Evolutionary conservation across 345 rosid genomes (phyloP).

Genomic region (Cardamine resedifolia): DNA sequence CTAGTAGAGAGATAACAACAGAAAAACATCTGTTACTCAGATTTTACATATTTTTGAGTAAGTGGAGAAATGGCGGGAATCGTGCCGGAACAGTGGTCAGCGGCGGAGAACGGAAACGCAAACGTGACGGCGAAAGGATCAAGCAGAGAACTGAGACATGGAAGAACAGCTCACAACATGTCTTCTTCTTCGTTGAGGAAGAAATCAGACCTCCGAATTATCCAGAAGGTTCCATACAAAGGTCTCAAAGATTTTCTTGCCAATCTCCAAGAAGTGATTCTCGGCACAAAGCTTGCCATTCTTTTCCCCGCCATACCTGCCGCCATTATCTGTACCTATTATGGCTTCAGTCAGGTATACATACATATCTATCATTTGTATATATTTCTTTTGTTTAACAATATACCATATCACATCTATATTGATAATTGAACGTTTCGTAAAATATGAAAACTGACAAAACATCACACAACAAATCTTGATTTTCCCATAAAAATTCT

Average conservation of each 20-base stretch:
- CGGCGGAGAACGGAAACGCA: constrained; percentile 32
- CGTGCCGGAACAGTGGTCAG: constrained; percentile 30
- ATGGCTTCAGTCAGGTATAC: constrained; percentile 58
- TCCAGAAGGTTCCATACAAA: constrained; percentile 59
- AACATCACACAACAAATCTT: neutral
- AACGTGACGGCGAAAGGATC: constrained; percentile 43
- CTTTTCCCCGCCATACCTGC: constrained; percentile 80
- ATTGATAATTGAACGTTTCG: neutral
- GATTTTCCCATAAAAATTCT: neutral
- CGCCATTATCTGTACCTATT: constrained; percentile 56
- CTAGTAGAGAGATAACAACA: neutral
- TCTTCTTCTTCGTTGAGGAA: constrained; percentile 81
- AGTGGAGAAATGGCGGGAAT: constrained; percentile 33
- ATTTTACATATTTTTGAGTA: neutral
- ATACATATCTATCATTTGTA: neutral
- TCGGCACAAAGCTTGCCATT: constrained; percentile 84
- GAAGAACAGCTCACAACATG: constrained; percentile 84
- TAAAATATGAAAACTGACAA: neutral
- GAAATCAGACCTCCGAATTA: constrained; percentile 69
- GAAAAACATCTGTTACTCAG: neutral
- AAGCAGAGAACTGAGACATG: constrained; percentile 60
- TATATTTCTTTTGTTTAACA: neutral
- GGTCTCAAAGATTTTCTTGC: constrained; percentile 53
- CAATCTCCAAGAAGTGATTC: constrained; percentile 81
- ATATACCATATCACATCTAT: neutral